phyloP scores from a whole-genome alignment of 345 rosid species.

The sweet orange (Citrus sinensis) region DNA sequence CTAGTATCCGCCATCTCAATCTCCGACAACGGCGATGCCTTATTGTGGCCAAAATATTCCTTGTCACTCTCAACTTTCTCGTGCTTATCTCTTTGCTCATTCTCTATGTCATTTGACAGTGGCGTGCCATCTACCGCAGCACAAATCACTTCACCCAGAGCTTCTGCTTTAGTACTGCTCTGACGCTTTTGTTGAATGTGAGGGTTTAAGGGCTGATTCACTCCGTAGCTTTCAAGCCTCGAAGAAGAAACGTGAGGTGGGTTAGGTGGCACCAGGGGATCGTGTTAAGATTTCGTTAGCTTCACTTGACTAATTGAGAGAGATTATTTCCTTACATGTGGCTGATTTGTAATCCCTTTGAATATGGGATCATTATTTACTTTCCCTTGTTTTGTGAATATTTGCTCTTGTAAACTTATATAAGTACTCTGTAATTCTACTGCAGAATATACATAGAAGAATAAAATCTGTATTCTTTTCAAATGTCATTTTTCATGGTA shows the following conservation, averaged over 20 bases:
- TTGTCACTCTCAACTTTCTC: conserved; percentile 30
- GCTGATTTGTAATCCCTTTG: too few relatives aligned
- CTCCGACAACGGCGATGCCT: conserved; percentile 74
- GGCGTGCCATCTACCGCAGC: conserved; percentile 63
- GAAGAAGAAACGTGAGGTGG: conserved; percentile 36
- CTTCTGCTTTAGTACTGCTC: neutral
- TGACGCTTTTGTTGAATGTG: conserved; percentile 45
- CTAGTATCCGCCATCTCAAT: conserved; percentile 65
- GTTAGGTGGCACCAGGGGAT: conserved; percentile 40
- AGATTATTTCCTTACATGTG: too few relatives aligned
- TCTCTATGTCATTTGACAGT: conserved; percentile 27
- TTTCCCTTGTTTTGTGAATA: too few relatives aligned
- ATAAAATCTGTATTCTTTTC: too few relatives aligned
- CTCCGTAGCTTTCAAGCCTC: conserved; percentile 41
- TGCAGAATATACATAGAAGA: too few relatives aligned
- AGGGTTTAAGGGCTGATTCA: conserved; percentile 44
- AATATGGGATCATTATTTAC: too few relatives aligned
- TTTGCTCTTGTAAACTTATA: too few relatives aligned
- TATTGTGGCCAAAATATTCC: conserved; percentile 49
- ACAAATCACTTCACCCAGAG: conserved; percentile 32
- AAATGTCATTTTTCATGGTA: too few relatives aligned
- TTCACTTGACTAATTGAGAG: too few relatives aligned
- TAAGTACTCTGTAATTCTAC: too few relatives aligned
- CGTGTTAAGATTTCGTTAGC: too few relatives aligned
- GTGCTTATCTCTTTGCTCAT: conserved; percentile 10